Percentiles rank a stretch among this genome's conserved stretches.
Conservation (phyloP, 768 basidiomycete genomes). For the Russula earlei region DNA sequence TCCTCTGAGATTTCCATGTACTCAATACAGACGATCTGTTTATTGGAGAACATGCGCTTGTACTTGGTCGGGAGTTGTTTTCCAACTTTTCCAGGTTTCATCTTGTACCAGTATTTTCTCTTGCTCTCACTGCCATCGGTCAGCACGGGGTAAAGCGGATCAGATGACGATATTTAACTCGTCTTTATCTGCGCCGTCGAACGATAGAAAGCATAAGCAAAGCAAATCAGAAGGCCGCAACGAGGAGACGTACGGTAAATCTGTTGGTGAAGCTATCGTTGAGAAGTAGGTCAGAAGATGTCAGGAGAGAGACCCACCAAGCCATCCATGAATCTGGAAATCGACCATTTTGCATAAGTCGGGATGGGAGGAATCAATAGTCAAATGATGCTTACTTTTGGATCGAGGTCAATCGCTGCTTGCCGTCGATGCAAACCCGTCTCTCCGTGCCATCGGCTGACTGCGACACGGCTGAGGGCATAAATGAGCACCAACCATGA, state of each 20-base stretch:
- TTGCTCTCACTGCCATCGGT: constrained; percentile 7
- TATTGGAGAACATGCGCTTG: constrained; percentile 33
- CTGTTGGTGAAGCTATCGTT: background rate
- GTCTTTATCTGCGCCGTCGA: constrained; percentile 30
- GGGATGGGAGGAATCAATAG: background rate
- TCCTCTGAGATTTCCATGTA: constrained; percentile 27
- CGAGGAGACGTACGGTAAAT: constrained; percentile 4
- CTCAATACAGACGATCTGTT: constrained; percentile 44
- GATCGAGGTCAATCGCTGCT: constrained; percentile 61
- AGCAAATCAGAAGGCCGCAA: background rate
- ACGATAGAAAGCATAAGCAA: background rate
- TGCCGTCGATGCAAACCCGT: constrained; percentile 61
- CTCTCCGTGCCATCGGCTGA: constrained; percentile 35
- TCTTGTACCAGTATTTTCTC: constrained; percentile 31
- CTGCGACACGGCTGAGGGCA: constrained; percentile 31
- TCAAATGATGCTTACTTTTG: constrained; percentile 33
- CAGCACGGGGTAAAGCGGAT: background rate
- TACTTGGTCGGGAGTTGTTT: constrained; percentile 29
- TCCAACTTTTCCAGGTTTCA: constrained; percentile 15
- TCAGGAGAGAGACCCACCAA: constrained; percentile 33
- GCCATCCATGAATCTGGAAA: constrained; percentile 44
- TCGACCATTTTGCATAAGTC: background rate
- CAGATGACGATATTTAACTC: constrained; percentile 23
- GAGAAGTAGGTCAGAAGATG: no score
- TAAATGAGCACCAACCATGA: background rate